Conservation (phyloP, 371 early-diverging fungal genomes). For the Apophysomyces elegans region DNA sequence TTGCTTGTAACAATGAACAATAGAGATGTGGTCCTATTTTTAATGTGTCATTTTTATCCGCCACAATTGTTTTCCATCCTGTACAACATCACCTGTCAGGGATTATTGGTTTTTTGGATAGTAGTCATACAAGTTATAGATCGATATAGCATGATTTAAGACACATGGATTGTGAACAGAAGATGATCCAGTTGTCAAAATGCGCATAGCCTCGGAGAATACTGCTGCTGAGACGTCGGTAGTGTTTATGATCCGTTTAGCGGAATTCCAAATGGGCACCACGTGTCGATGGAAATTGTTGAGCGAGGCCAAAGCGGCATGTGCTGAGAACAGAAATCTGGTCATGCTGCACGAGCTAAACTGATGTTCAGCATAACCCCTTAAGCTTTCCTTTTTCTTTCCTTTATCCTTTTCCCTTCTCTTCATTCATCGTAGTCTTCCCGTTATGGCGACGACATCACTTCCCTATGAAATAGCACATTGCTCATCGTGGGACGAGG, state of each 20-base stretch:
- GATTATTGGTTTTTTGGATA: too few relatives aligned
- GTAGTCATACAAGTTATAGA: too few relatives aligned
- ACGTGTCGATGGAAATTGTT: slow-evolving; percentile 1
- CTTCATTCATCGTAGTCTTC: neutral
- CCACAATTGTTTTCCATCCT: too few relatives aligned
- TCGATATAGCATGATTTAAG: too few relatives aligned
- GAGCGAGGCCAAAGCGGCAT: neutral
- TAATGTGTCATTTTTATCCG: too few relatives aligned
- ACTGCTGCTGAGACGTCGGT: too few relatives aligned
- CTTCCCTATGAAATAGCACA: slow-evolving; percentile 32
- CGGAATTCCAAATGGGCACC: neutral
- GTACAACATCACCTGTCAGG: too few relatives aligned
- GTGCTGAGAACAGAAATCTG: slow-evolving; percentile 6
- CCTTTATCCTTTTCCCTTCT: slow-evolving; percentile 4
- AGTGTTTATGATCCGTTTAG: neutral
- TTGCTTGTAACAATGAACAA: too few relatives aligned
- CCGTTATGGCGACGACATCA: slow-evolving; percentile 24
- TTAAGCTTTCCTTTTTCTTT: slow-evolving; percentile 16
- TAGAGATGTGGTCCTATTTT: too few relatives aligned
- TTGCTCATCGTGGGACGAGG: slow-evolving; percentile 50
- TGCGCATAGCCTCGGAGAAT: too few relatives aligned
- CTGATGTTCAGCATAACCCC: slow-evolving; percentile 5
- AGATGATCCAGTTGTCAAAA: too few relatives aligned
- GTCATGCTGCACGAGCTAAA: slow-evolving; percentile 9
- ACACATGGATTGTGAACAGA: too few relatives aligned